Base-by-base conservation (phyloP, 1,284 basidiomycete species). In the Serendipita sp. region DNA sequence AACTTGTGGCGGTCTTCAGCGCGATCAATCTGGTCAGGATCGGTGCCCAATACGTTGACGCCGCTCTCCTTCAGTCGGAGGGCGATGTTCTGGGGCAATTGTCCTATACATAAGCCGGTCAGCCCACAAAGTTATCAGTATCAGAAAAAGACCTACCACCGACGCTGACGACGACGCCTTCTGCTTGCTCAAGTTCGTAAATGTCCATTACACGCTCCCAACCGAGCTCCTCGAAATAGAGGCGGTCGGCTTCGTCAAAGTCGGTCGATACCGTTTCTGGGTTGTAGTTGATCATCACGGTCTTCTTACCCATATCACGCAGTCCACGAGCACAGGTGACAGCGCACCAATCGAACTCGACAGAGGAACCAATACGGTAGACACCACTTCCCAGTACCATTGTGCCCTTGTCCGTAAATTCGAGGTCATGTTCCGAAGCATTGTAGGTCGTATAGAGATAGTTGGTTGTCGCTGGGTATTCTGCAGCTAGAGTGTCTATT, bases 281-380 rank as follows among this genome's bases (percentile, higher is more conserved):
- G 76, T 99, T 99, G 77, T 99, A 99, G 80, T 99, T 99, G 82
- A 99, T 82, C 95, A 99, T 99, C 77, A 99, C 87, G 12, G 96
- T 98, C 77, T 86, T 84, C 75, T 91, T 88, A 72, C 93, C 93
- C 82, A 93, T 88, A 67, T 87, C 84, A 67, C 94, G 82, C 67
- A 99, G 83, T 71, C 88, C 88, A 67, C 96, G 83, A 45, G 93
- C 92, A 73, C 94, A 98, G 2, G 94, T 98, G 61, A 99, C 96
- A 35, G 96, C 96, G 73, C 96, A 99, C 96, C 96, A 99, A 75
- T 99, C 96, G 73, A 99, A 99, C 78, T 99, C 96, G 72, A 99
- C 96, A 66, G 91, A 95, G 73, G 87, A 91, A 63, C 96, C 96
- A 70, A 99, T 99, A 64, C 96, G 87, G 77, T 99, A 99, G 34